These are phyloP conservation scores for Russula abietina DNA, from an alignment of 768 basidiomycete genomes.

Conservation along the genomic window DNA sequence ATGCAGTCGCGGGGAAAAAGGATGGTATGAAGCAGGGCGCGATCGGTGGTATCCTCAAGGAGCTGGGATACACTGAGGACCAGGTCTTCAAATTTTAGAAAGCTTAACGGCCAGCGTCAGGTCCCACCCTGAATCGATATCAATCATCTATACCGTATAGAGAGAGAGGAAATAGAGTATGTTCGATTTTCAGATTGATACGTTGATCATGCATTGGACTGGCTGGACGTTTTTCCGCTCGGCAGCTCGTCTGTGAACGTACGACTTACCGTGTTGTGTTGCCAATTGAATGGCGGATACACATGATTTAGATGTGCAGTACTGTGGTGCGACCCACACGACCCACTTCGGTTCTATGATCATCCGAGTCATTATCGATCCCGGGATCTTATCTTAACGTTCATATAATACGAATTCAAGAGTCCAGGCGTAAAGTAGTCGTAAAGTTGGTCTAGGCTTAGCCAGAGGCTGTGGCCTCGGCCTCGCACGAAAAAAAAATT, in stretches of 20 bases:
- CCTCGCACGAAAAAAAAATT: background rate
- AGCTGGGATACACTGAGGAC: slow-evolving; percentile 76
- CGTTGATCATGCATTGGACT: background rate
- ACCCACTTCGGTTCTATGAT: no score
- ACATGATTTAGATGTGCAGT: no score
- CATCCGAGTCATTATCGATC: no score
- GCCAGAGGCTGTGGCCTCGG: background rate
- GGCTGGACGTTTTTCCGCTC: background rate
- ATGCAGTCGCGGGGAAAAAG: slow-evolving; percentile 84
- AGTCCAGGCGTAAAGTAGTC: background rate
- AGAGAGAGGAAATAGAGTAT: background rate
- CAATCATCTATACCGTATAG: background rate
- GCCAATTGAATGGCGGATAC: no score
- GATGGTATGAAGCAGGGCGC: slow-evolving; percentile 82
- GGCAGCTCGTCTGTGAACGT: no score
- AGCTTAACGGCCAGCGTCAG: background rate
- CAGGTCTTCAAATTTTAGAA: slow-evolving; percentile 50
- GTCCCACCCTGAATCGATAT: background rate
- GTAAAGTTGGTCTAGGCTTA: background rate
- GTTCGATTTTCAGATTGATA: background rate
- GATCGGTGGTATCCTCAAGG: slow-evolving; percentile 75
- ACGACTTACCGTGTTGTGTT: no score
- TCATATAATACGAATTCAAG: no score
- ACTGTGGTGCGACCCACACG: no score
- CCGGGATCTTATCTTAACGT: no score